Evolutionary conservation across 1,139 yeast species (phyloP).

Genomic region (Geotrichum aggregatum): DNA sequence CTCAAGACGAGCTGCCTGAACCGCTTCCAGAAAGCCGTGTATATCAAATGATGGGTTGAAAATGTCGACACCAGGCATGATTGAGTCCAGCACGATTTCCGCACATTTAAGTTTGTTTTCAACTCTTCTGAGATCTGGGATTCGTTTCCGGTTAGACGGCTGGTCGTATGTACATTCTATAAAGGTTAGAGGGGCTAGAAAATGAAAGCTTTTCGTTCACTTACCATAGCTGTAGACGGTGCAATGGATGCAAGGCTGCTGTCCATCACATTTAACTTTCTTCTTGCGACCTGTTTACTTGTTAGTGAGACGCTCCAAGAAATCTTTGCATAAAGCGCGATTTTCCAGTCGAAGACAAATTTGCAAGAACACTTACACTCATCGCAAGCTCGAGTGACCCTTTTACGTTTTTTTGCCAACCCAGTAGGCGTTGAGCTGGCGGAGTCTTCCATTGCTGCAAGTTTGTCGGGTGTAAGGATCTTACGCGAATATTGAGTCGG

Average conservation of each 20-base stretch:
- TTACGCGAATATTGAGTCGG: too few relatives aligned
- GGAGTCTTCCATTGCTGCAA: too few relatives aligned
- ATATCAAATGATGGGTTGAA: slow-evolving; percentile 48
- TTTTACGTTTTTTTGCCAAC: slow-evolving; percentile 51
- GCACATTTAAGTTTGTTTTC: slow-evolving; percentile 40
- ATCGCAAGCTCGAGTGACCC: slow-evolving; percentile 84
- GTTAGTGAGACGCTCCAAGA: too few relatives aligned
- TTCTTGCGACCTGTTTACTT: slow-evolving; percentile 43
- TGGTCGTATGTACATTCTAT: slow-evolving; percentile 66
- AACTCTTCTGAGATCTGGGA: slow-evolving; percentile 39
- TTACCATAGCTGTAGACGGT: slow-evolving; percentile 80
- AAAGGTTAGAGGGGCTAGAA: slow-evolving; percentile 4
- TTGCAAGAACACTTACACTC: slow-evolving; percentile 48
- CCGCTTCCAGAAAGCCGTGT: slow-evolving; percentile 41
- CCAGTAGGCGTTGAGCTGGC: neutral
- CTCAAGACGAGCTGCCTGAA: slow-evolving; percentile 14
- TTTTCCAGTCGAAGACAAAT: neutral
- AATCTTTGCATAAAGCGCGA: too few relatives aligned
- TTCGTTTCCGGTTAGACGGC: slow-evolving; percentile 60
- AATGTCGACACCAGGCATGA: slow-evolving; percentile 51
- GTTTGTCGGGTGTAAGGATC: too few relatives aligned
- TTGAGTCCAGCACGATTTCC: slow-evolving; percentile 41
- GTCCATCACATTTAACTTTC: slow-evolving; percentile 85
- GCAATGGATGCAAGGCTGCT: slow-evolving; percentile 82
- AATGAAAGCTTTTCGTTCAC: slow-evolving; percentile 39